Conservation (phyloP, 768 basidiomycete species). For the Scleroderma bovista region DNA sequence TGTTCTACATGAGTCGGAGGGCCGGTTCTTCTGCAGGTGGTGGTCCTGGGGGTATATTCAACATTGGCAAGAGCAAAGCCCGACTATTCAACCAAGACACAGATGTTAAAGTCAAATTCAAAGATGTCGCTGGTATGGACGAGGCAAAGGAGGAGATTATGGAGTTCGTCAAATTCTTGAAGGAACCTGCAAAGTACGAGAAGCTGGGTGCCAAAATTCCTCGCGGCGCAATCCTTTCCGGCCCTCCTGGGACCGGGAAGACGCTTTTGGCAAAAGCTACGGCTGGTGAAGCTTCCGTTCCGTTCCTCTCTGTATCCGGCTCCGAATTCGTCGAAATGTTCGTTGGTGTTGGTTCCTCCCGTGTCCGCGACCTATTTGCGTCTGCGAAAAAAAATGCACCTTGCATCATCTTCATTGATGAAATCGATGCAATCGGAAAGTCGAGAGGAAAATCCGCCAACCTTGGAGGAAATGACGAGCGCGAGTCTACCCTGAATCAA, state of each 20-base stretch:
- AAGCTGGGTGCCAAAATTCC: slow-evolving; percentile 97
- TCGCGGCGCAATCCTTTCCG: slow-evolving; percentile 89
- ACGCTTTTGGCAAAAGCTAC: slow-evolving; percentile 97
- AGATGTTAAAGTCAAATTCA: slow-evolving; percentile 88
- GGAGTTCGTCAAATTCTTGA: slow-evolving; percentile 99
- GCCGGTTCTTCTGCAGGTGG: slow-evolving; percentile 55
- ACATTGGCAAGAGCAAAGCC: slow-evolving; percentile 92
- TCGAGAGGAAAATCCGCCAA: slow-evolving; percentile 72
- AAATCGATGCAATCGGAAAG: slow-evolving; percentile 99
- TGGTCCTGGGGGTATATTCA: slow-evolving; percentile 88
- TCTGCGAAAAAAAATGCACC: slow-evolving; percentile 97
- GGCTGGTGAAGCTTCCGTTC: slow-evolving; percentile 95
- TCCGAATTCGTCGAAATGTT: slow-evolving; percentile 99
- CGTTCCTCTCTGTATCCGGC: slow-evolving; percentile 97
- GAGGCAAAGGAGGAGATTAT: slow-evolving; percentile 99
- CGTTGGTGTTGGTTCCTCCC: slow-evolving; percentile 96
- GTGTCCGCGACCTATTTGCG: slow-evolving; percentile 95
- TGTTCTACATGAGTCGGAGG: slow-evolving; percentile 81
- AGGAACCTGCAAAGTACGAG: slow-evolving; percentile 92
- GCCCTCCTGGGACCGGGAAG: slow-evolving; percentile 97
- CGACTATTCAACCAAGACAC: slow-evolving; percentile 97
- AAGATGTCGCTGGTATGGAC: slow-evolving; percentile 99
- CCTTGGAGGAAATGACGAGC: slow-evolving; percentile 94
- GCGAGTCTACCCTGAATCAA: slow-evolving; percentile 96
- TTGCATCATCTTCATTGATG: slow-evolving; percentile 98